Conservation (phyloP, 495 filamentous ascomycete species). For the Zalerion maritima region DNA sequence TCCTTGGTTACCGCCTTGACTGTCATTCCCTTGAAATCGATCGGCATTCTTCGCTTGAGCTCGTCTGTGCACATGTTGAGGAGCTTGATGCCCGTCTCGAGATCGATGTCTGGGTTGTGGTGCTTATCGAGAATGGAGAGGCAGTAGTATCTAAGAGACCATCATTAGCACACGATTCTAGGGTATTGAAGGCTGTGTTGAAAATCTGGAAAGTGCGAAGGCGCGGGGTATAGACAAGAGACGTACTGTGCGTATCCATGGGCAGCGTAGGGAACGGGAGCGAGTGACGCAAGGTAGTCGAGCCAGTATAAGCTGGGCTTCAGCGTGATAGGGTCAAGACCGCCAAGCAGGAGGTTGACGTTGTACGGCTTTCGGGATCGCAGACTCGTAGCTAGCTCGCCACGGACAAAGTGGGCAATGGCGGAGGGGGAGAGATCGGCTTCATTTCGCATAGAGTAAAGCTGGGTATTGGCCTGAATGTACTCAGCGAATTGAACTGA, state of each 20-base stretch:
- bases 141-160: constrained; percentile 58
- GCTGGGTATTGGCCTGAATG: constrained; percentile 93
- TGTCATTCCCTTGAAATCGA: constrained; percentile 92
- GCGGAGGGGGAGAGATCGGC: constrained; percentile 78
- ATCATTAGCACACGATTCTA: background rate
- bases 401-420: constrained; percentile 79
- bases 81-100: constrained; percentile 79
- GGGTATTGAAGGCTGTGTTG: background rate
- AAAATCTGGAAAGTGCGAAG: constrained; percentile 1
- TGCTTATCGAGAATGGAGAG: constrained; percentile 95
- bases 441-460: constrained; percentile 97
- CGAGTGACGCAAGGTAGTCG: constrained; percentile 85
- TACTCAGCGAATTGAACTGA: constrained; percentile 98
- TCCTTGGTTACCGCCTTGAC: constrained; percentile 93
- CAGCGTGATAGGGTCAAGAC: constrained; percentile 74
- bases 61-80: constrained; percentile 91
- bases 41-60: constrained; percentile 84
- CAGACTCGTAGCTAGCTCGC: constrained; percentile 77
- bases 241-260: constrained; percentile 95
- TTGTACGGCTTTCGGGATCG: constrained; percentile 86
- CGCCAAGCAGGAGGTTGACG: constrained; percentile 89
- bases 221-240: constrained; percentile 2
- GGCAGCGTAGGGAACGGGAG: constrained; percentile 82
- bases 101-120: constrained; percentile 80
- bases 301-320: constrained; percentile 91